These are phyloP conservation scores for Novymonas esmeraldas DNA, from an alignment of 208 protist species.

Conservation along the genomic window DNA sequence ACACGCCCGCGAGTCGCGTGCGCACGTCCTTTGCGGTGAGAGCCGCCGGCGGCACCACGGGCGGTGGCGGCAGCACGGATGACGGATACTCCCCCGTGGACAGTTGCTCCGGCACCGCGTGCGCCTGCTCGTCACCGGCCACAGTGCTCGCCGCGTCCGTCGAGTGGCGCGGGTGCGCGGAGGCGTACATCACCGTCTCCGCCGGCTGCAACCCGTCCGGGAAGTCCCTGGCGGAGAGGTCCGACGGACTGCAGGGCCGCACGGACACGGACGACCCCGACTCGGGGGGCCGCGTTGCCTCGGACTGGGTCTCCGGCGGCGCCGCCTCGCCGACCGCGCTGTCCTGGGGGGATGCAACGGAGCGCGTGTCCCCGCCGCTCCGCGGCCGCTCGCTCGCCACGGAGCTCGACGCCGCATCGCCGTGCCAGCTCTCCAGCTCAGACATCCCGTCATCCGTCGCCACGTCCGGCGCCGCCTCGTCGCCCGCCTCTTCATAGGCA, in stretches of 20 bases:
- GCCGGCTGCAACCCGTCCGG: background rate
- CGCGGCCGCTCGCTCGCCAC: background rate
- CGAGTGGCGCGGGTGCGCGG: no score
- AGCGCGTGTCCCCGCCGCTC: background rate
- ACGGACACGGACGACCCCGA: background rate
- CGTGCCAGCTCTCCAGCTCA: background rate
- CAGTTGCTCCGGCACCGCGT: background rate
- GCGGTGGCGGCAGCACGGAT: background rate
- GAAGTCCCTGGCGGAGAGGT: background rate
- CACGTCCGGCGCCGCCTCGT: background rate
- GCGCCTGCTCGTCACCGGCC: background rate
- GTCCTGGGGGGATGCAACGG: background rate
- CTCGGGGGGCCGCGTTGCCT: background rate
- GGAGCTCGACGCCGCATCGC: background rate
- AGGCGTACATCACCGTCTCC: background rate
- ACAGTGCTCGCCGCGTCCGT: background rate
- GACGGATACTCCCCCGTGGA: background rate
- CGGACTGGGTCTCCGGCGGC: background rate
- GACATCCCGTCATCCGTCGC: background rate
- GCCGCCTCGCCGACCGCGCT: no score
- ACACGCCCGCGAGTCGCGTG: constrained; percentile 63
- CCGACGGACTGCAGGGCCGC: background rate
- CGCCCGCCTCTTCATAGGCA: background rate
- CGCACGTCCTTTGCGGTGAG: constrained; percentile 45
- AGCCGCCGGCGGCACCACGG: background rate